These are phyloP conservation scores for Cornus kousa DNA, from an alignment of 148 eudicot genomes.

Conservation along the genomic window DNA sequence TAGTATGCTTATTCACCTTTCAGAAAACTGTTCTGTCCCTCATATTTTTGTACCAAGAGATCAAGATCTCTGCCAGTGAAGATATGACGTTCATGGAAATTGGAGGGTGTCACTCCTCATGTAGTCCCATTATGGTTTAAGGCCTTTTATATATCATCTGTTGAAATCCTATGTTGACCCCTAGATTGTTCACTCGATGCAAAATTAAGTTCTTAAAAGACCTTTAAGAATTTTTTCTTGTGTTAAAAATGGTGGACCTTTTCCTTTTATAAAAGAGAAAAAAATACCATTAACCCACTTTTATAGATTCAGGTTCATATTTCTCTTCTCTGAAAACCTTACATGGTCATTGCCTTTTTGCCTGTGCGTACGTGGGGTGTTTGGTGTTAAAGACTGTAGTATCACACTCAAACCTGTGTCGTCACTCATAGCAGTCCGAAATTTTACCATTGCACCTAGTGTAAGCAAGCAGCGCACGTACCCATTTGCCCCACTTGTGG, in stretches of 20 bases:
- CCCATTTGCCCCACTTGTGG: no score
- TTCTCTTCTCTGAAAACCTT: neutral
- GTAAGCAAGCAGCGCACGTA: no score
- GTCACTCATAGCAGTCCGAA: no score
- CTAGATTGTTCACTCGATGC: neutral
- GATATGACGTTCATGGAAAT: no score
- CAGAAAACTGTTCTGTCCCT: neutral
- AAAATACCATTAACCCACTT: no score
- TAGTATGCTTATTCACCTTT: neutral
- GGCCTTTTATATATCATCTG: neutral
- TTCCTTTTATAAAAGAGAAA: no score
- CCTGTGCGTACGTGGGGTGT: neutral
- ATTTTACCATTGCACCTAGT: no score
- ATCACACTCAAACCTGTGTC: no score
- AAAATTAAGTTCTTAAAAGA: no score
- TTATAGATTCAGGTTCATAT: neutral
- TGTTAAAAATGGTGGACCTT: no score
- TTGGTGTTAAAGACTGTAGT: no score
- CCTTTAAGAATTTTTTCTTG: no score
- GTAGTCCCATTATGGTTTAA: neutral
- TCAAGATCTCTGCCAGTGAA: neutral
- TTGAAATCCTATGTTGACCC: neutral
- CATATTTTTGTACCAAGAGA: neutral
- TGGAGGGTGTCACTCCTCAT: neutral
- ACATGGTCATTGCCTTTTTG: neutral